phyloP scores from a whole-genome alignment of 2,329 filamentous ascomycete species.

The Aureobasidium sp. region DNA sequence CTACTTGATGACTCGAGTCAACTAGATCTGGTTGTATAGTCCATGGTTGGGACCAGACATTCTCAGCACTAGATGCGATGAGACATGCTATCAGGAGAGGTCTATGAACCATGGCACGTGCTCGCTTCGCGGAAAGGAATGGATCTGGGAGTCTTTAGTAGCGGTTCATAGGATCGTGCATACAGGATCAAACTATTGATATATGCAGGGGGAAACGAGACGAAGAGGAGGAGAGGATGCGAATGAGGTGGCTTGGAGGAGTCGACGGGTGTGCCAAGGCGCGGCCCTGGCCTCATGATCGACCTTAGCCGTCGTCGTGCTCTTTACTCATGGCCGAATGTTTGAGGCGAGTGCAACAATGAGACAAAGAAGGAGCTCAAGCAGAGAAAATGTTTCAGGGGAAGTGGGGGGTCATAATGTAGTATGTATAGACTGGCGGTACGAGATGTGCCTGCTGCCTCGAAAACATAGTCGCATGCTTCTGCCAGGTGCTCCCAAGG shows the following conservation, averaged over 20 bases:
- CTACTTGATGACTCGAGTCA: not conserved
- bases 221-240: not conserved
- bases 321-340: not conserved
- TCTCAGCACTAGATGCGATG: not conserved
- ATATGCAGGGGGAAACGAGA: not conserved
- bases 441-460: not conserved
- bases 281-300: slow-evolving; percentile 6
- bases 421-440: not conserved
- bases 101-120: slow-evolving; percentile 2
- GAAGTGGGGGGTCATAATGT: too few species aligned
- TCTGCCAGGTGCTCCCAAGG: not conserved
- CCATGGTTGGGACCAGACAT: not conserved
- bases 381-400: not conserved
- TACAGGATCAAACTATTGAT: not conserved
- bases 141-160: not conserved
- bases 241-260: not conserved
- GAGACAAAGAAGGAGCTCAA: not conserved
- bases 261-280: slow-evolving; percentile 1
- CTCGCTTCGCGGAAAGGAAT: not conserved
- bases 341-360: not conserved
- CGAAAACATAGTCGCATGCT: not conserved
- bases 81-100: not conserved
- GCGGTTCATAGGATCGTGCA: not conserved
- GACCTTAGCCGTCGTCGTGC: slow-evolving; percentile 1
- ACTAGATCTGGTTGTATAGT: not conserved